Percentiles rank a stretch among this genome's conserved stretches.
Conservation (phyloP, 371 early-diverging fungal genomes). For the Apophysomyces trapeziformis region DNA sequence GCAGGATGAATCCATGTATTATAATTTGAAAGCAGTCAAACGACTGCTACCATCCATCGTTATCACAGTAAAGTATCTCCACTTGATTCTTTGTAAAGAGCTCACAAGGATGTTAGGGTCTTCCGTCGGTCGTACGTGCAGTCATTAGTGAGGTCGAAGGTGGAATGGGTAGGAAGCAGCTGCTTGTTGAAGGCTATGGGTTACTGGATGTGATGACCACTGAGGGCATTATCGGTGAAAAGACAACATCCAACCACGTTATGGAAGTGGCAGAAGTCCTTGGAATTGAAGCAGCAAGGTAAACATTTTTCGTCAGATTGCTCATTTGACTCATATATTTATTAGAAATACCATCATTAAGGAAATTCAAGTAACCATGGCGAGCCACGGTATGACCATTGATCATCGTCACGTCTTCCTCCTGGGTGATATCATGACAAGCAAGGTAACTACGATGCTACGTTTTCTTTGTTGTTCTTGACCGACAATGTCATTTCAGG, state of each 20-base stretch:
- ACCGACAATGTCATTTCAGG: slow-evolving; percentile 47
- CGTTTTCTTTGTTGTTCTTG: slow-evolving; percentile 14
- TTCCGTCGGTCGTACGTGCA: slow-evolving; percentile 85
- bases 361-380: slow-evolving; percentile 90
- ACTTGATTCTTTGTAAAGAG: not conserved
- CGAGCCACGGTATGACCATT: slow-evolving; percentile 96
- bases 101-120: slow-evolving; percentile 58
- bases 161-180: slow-evolving; percentile 59
- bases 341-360: slow-evolving; percentile 75
- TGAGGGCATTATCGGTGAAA: slow-evolving; percentile 81
- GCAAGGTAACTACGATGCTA: slow-evolving; percentile 54
- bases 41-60: slow-evolving; percentile 83
- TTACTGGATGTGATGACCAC: slow-evolving; percentile 91
- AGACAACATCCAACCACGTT: slow-evolving; percentile 91
- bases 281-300: slow-evolving; percentile 97
- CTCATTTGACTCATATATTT: not conserved
- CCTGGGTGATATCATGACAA: slow-evolving; percentile 99
- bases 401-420: slow-evolving; percentile 98
- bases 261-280: slow-evolving; percentile 93
- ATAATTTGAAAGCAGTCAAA: slow-evolving; percentile 82
- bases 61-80: slow-evolving; percentile 51
- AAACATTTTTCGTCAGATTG: not conserved
- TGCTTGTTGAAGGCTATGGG: slow-evolving; percentile 96
- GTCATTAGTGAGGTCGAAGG: slow-evolving; percentile 82
- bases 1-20: slow-evolving; percentile 72